Conservation (phyloP, 2,329 filamentous ascomycete species). For the Arthrobotrys pseudoclavata region DNA sequence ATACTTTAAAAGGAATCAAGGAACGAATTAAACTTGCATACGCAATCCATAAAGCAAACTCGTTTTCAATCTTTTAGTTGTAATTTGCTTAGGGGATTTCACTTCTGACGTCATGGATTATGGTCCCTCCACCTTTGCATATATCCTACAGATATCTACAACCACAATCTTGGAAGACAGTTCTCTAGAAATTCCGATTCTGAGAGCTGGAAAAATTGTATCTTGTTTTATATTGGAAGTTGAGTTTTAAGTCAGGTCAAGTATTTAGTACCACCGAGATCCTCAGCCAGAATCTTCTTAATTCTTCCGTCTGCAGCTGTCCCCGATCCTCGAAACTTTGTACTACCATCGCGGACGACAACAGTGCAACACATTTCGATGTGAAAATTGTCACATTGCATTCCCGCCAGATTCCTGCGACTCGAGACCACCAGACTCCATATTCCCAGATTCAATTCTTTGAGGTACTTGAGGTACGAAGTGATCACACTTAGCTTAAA, state of each 20-base stretch:
- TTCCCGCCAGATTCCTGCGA: neutral
- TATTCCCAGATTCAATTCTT: neutral
- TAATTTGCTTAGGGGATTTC: slow-evolving; percentile 3
- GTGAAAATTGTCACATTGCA: slow-evolving; percentile 28
- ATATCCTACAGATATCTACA: neutral
- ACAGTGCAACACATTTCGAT: slow-evolving; percentile 9
- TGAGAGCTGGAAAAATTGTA: neutral
- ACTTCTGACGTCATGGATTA: slow-evolving; percentile 16
- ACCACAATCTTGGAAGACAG: neutral
- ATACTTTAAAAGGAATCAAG: neutral
- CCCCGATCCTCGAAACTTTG: slow-evolving; percentile 29
- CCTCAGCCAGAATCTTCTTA: neutral
- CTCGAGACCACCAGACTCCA: neutral
- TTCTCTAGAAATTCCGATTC: slow-evolving; percentile 6
- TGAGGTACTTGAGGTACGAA: too few relatives aligned
- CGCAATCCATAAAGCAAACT: neutral
- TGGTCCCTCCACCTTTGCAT: slow-evolving; percentile 18
- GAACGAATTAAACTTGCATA: neutral
- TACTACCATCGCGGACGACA: slow-evolving; percentile 18
- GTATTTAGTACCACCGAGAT: slow-evolving; percentile 4
- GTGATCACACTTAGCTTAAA: too few relatives aligned
- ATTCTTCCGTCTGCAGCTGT: slow-evolving; percentile 6
- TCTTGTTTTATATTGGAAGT: neutral
- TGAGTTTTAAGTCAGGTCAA: neutral
- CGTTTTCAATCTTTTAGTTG: neutral